Base-by-base conservation (phyloP, 495 filamentous ascomycete species). In the Penicillium steckii region DNA sequence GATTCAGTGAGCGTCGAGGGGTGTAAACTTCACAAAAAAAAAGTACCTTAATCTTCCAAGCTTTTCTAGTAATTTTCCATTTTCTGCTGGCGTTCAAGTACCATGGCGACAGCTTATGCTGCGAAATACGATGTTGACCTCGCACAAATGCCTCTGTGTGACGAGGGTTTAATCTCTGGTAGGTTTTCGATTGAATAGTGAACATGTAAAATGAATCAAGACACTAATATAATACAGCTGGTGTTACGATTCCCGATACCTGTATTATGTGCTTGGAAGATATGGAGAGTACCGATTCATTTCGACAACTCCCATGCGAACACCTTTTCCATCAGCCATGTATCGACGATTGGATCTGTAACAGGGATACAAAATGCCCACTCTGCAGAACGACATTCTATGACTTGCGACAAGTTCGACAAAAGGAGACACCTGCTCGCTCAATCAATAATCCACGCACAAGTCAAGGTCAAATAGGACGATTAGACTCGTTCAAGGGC, bases 221-320 rank as follows among this genome's bases (percentile, higher is more conserved):
- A 17, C n/a, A 4, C 33, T 37, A 7, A 37, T 17, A 8, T 12
- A 37, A 37, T 1, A 37, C 8, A 37, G 33, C n/a, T 17, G 33
- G 15, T 8, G 1, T n/a, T 37, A 15, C 33, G 18, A 6, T 37
- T 15, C 33, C 33, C 15, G 33, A 37, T n/a, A 37, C 33, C 33
- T 37, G 33, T 8, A 37, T 37, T 15, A 37, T 37, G 33, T 37
- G 33, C 18, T 37, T 37, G 18, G 33, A 37, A 15, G 33, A 37
- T 17, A n/a, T 37, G 33, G 33, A 8, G 18, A 37, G 6, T 37
- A 37, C 13, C 1, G 33, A 37, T 37, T 37, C 33, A 13, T 37
- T 37, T 15, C 41, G 41, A 10, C 41, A 44, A 44, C 19, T 44
- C 1, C 41, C 41, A 44, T 44, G 41, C 19, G 25, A 44, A 44